phyloP scores from a whole-genome alignment of 2,329 filamentous ascomycete species.

The Microsporum ferrugineum region DNA sequence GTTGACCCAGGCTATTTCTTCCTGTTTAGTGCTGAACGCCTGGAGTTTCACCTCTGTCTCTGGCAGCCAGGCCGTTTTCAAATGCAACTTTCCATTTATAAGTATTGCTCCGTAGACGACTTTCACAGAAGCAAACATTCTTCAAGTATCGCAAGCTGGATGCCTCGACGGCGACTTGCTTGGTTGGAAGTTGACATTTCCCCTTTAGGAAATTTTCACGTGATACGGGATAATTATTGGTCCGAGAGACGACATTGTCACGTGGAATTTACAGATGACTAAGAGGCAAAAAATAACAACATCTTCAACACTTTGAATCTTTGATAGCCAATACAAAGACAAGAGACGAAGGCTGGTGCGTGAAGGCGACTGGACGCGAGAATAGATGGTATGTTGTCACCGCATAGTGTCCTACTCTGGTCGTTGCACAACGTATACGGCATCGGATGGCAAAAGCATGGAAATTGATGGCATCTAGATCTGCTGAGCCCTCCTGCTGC shows the following conservation, averaged over 20 bases:
- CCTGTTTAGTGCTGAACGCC: neutral
- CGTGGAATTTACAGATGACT: neutral
- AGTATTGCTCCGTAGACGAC: neutral
- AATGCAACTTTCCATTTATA: neutral
- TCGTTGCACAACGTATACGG: neutral
- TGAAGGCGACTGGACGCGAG: neutral
- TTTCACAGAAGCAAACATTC: neutral
- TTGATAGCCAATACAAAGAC: neutral
- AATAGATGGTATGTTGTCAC: neutral
- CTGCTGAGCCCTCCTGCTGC: neutral
- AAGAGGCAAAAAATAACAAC: neutral
- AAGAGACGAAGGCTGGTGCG: neutral
- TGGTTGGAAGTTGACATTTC: neutral
- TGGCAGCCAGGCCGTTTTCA: neutral
- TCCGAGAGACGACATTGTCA: neutral
- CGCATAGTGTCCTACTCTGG: neutral
- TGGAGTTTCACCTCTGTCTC: neutral
- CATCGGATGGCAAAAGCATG: neutral
- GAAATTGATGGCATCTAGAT: neutral
- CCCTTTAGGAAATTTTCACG: neutral
- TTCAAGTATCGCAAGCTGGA: neutral
- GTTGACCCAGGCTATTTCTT: neutral
- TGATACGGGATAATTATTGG: neutral
- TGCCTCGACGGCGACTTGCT: neutral
- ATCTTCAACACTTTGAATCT: too few relatives aligned